phyloP scores from a whole-genome alignment of 192 early-diverging fungal genomes.

The Phycomyces blakesleeanus region DNA sequence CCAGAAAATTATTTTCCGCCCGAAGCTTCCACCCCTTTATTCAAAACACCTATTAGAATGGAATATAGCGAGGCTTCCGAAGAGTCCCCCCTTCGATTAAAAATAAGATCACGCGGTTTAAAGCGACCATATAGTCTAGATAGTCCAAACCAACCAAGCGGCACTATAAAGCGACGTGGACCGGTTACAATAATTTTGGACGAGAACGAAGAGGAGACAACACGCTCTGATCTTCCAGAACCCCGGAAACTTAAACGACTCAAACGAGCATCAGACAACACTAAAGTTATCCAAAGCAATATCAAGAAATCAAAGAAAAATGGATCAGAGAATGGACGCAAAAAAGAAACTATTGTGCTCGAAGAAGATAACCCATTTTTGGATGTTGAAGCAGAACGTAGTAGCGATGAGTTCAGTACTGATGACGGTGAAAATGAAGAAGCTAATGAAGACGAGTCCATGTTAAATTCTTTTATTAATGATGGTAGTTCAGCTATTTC shows the following conservation, averaged over 20 bases:
- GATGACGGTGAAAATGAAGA: conserved; percentile 27
- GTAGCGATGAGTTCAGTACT: conserved; percentile 13
- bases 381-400: conserved; percentile 40
- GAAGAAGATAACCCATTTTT: conserved; percentile 26
- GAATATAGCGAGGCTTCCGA: too few relatives aligned
- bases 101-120: neutral
- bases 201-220: neutral
- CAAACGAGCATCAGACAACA: neutral
- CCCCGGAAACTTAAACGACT: neutral
- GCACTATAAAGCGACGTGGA: neutral
- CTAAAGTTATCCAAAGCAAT: neutral
- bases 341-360: conserved; percentile 1
- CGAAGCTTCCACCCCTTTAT: too few relatives aligned
- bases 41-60: too few relatives aligned
- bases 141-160: neutral
- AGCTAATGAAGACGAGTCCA: conserved; percentile 3
- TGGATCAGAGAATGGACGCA: neutral
- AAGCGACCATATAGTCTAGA: neutral
- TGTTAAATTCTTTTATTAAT: conserved; percentile 42
- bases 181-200: neutral
- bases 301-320: neutral
- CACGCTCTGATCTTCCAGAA: neutral
- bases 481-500: conserved; percentile 24
- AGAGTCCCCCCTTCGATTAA: too few relatives aligned
- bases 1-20: too few relatives aligned